A percentile compares a stretch with the other conserved stretches of the same genome.
Conservation (phyloP, 371 early-diverging fungal genomes). For the Actinomucor elegans region DNA sequence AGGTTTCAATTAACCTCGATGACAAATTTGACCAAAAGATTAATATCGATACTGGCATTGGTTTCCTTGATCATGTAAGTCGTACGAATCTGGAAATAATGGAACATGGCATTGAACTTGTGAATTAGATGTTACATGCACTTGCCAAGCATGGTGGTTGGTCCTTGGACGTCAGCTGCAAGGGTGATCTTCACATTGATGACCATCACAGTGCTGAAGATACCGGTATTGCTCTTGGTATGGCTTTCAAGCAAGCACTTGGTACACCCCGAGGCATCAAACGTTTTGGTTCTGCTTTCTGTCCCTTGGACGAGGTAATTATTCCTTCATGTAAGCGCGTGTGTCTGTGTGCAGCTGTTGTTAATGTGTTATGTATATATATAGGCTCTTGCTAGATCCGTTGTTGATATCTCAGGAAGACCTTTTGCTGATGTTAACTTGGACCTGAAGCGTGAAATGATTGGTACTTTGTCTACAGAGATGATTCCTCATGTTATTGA, state of each 20-base stretch:
- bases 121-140: conserved; percentile 97
- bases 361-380: no score
- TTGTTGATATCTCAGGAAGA: conserved; percentile 97
- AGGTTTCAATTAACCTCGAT: conserved; percentile 66
- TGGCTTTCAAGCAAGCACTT: conserved; percentile 90
- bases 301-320: conserved; percentile 93
- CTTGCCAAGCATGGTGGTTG: conserved; percentile 93
- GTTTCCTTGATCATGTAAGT: conserved; percentile 94
- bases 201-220: conserved; percentile 98
- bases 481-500: conserved; percentile 96
- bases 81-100: no score
- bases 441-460: conserved; percentile 85
- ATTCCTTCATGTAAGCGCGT: no score
- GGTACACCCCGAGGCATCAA: conserved; percentile 89
- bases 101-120: no score
- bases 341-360: background rate
- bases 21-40: conserved; percentile 62
- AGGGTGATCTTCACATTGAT: conserved; percentile 93
- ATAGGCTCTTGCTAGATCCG: conserved; percentile 88
- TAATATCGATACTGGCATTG: conserved; percentile 89
- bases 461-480: conserved; percentile 88
- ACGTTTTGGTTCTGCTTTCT: conserved; percentile 93
- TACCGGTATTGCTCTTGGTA: conserved; percentile 90
- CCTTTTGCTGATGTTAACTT: conserved; percentile 82
- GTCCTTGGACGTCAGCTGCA: conserved; percentile 80